These are phyloP conservation scores for Abelmoschus esculentus DNA, from an alignment of 345 rosid species.

Conservation along the genomic window DNA sequence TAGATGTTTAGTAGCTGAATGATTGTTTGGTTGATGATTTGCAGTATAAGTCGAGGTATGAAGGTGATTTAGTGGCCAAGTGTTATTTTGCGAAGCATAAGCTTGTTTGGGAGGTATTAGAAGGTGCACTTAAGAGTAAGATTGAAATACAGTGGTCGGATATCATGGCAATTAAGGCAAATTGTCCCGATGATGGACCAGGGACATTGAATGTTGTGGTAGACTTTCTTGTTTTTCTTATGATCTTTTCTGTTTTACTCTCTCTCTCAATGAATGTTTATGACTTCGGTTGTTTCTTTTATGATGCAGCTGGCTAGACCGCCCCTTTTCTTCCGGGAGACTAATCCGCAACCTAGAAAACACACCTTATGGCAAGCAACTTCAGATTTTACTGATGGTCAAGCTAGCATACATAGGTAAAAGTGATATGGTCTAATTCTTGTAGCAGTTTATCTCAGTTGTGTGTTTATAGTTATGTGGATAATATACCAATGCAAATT, in stretches of 20 bases:
- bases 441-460: not conserved
- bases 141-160: constrained; percentile 99
- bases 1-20: not conserved
- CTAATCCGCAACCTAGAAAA: constrained; percentile 95
- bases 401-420: constrained; percentile 81
- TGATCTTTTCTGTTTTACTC: constrained; percentile 16
- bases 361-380: constrained; percentile 99
- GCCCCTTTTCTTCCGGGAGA: constrained; percentile 95
- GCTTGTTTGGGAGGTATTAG: constrained; percentile 98
- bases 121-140: constrained; percentile 93
- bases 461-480: not conserved
- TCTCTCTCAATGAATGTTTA: not conserved
- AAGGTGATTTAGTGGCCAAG: constrained; percentile 97
- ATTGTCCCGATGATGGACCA: constrained; percentile 72
- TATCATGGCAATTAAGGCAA: constrained; percentile 82
- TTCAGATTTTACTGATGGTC: constrained; percentile 94
- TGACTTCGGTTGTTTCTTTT: not conserved
- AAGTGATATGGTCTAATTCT: not conserved
- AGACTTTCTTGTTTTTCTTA: constrained; percentile 21
- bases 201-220: constrained; percentile 91
- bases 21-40: constrained; percentile 4
- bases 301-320: constrained; percentile 74
- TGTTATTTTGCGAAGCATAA: constrained; percentile 98
- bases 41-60: constrained; percentile 89
- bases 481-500: not conserved